Evolutionary conservation across 2,329 filamentous ascomycete genomes (phyloP).

Genomic region (Fusarium robinianum): DNA sequence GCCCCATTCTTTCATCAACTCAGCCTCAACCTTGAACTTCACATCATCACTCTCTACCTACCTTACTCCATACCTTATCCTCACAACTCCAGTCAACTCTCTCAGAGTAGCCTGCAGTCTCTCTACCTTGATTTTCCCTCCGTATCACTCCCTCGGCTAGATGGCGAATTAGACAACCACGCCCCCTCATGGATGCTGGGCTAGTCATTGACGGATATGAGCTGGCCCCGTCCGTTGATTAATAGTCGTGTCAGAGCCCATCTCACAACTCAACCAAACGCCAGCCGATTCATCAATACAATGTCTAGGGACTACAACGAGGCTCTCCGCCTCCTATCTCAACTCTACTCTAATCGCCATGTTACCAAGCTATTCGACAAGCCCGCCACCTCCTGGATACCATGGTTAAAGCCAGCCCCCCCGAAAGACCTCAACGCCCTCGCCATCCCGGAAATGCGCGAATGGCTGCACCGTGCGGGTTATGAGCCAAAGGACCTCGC

Average conservation of each 20-base stretch:
- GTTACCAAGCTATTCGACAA: conserved; percentile 57
- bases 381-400: conserved; percentile 37
- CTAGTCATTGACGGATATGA: conserved; percentile 8
- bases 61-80: no score
- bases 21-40: no score
- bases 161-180: no score
- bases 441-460: conserved; percentile 80
- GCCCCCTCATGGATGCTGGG: no score
- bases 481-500: conserved; percentile 60
- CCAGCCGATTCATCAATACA: conserved; percentile 18
- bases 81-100: no score
- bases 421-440: conserved; percentile 66
- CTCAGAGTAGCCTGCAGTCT: no score
- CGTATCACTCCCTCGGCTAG: no score
- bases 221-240: background rate
- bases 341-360: conserved; percentile 78
- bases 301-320: conserved; percentile 57
- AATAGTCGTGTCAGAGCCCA: conserved; percentile 1
- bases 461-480: conserved; percentile 76
- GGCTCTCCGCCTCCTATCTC: conserved; percentile 74
- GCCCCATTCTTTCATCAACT: no score
- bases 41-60: no score
- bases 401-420: conserved; percentile 49
- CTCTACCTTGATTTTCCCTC: no score
- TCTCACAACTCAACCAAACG: conserved; percentile 6